Evolutionary conservation across 768 basidiomycete species (phyloP).

Genomic region (Dentipellis fragilis): DNA sequence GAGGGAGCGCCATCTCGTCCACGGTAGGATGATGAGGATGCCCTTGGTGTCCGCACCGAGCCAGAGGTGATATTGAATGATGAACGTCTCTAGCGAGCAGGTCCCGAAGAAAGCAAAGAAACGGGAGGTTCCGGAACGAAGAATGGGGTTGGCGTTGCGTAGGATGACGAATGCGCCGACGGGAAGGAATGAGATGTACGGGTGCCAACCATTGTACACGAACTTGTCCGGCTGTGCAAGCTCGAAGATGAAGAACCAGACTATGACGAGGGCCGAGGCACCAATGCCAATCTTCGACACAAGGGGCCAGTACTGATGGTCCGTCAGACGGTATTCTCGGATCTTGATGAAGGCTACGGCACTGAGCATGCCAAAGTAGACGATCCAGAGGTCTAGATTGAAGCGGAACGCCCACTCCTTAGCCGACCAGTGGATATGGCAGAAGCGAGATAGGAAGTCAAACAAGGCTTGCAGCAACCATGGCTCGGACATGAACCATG

Average conservation of each 20-base stretch:
- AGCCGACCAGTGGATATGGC: constrained; percentile 75
- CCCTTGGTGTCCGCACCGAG: constrained; percentile 78
- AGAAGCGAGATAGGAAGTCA: constrained; percentile 48
- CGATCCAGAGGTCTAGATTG: constrained; percentile 81
- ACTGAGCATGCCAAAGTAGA: constrained; percentile 77
- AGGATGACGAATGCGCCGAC: constrained; percentile 63
- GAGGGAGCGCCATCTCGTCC: constrained; percentile 58
- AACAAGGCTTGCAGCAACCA: constrained; percentile 63
- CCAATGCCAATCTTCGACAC: constrained; percentile 37
- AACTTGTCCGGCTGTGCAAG: constrained; percentile 70
- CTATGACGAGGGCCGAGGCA: constrained; percentile 40
- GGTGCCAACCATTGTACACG: constrained; percentile 80
- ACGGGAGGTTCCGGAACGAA: constrained; percentile 61
- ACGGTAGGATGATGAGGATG: constrained; percentile 69
- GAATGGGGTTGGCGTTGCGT: constrained; percentile 62
- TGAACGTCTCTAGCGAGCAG: constrained; percentile 87
- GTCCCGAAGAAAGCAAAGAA: constrained; percentile 75
- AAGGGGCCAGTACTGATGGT: constrained; percentile 57
- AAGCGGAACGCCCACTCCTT: constrained; percentile 86
- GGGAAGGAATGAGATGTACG: constrained; percentile 74
- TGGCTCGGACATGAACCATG: constrained; percentile 52
- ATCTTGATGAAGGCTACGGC: constrained; percentile 67
- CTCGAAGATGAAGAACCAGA: constrained; percentile 83
- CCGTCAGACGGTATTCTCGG: constrained; percentile 60
- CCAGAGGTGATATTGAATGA: constrained; percentile 86